A percentile compares a stretch with the other conserved stretches of the same genome.
These are phyloP conservation scores for Neopestalotiopsis clavispora DNA, from an alignment of 2,329 filamentous ascomycete species.

Conservation along the genomic window DNA sequence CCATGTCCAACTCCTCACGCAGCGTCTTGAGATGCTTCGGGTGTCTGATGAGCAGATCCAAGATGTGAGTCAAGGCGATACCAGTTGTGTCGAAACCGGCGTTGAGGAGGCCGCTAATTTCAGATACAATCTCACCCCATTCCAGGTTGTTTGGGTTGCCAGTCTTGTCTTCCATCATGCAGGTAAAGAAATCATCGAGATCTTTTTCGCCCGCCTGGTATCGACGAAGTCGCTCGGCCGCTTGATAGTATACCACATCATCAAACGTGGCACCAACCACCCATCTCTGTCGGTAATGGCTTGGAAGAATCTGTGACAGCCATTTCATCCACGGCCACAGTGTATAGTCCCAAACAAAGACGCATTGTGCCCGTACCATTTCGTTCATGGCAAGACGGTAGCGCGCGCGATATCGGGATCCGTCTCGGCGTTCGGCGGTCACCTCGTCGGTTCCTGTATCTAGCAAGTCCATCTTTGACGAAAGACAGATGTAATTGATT, in stretches of 20 bases:
- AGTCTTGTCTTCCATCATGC: not conserved
- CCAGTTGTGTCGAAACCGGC: not conserved
- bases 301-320: not conserved
- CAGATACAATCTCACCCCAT: not conserved
- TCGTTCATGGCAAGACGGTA: not conserved
- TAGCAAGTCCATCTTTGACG: slow-evolving; percentile 6
- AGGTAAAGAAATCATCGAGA: not conserved
- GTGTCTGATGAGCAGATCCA: slow-evolving; percentile 18
- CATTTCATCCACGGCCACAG: not conserved
- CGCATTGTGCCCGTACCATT: not conserved
- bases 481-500: slow-evolving; percentile 9
- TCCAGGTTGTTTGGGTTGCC: not conserved
- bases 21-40: slow-evolving; percentile 12
- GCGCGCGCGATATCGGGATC: not conserved
- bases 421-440: not conserved
- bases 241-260: not conserved
- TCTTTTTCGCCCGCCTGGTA: not conserved
- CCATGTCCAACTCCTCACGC: slow-evolving; percentile 20
- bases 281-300: not conserved
- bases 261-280: not conserved
- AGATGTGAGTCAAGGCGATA: not conserved
- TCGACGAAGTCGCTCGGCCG: not conserved
- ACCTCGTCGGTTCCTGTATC: slow-evolving; percentile 4
- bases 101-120: not conserved
- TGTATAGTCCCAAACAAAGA: not conserved